Evolutionary conservation across 164 flowering plant species (phyloP), one percentile per base, ranked within the genome.

Genomic region (Macadamia integrifolia): DNA sequence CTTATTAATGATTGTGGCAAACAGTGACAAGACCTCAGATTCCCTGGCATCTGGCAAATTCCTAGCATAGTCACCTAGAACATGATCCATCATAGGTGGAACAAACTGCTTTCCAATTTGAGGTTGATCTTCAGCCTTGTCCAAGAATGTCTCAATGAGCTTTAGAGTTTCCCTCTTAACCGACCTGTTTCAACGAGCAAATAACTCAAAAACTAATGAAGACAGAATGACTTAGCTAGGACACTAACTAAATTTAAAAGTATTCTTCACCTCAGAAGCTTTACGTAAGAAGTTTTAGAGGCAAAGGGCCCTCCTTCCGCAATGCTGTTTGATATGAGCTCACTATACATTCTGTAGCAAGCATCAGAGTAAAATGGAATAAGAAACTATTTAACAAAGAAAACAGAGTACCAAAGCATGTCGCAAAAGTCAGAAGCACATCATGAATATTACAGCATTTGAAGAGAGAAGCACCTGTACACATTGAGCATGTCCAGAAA

Each of bases 1-100:
- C 99, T 94, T 94, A 82, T 92, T 90, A 71, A 94, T 90, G 53
- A 94, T 94, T 65, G 97, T 94, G 3, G 99, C 97, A 85, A 88
- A 94, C 50, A 94, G 95, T 28, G 99, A 92, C 58, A 92, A 73
- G 72, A 94, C 99, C 85, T 94, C 99, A 11, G 99, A 92, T 71
- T 94, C 99, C 70, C 99, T 84, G 15, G 99, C 99, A 81, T 94
- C 99, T 72, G 99, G 93, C 73, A 94, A 70, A 72, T 94, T 94
- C 80, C 99, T 80, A 6, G 96, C 93, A 80, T 94, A 94, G 68
- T 94, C 99, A 65, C 92, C 92, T 64, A 94, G 93, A 69, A 94
- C 91, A 67, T 92, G 96, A 73, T 94, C 99, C 99, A 94, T 90
- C 99, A 94, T 94, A 48, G 99, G 98, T 15, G 98, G 98, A 71